Conservation (phyloP, 2,329 filamentous ascomycete genomes). For the Talaromyces atroroseus region DNA sequence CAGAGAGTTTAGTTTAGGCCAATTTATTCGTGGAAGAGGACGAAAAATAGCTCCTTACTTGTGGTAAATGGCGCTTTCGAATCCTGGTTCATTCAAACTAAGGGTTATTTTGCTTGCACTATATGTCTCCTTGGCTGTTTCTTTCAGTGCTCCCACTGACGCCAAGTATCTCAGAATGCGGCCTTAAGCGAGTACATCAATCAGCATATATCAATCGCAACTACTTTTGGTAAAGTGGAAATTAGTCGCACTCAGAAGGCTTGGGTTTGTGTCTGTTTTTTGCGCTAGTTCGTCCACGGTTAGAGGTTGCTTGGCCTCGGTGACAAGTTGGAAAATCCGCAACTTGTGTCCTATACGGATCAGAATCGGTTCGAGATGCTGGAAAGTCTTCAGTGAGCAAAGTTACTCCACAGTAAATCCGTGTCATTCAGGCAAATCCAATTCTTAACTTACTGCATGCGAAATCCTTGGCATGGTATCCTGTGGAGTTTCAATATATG, state of each 20-base stretch:
- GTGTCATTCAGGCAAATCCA: no score
- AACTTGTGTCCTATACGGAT: constrained; percentile 18
- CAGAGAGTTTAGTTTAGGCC: no score
- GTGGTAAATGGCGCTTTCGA: constrained; percentile 18
- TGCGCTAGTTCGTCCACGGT: constrained; percentile 15
- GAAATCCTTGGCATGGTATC: constrained; percentile 17
- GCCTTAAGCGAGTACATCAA: constrained; percentile 1
- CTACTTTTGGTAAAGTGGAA: neutral
- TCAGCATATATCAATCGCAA: no score
- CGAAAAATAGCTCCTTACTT: constrained; percentile 7
- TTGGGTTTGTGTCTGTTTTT: constrained; percentile 9
- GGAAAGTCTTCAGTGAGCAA: neutral
- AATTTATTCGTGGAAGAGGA: no score
- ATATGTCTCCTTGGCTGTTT: constrained; percentile 16
- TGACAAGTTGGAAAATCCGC: constrained; percentile 18
- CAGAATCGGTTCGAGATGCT: constrained; percentile 17
- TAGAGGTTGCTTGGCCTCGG: constrained; percentile 12
- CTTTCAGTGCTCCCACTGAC: constrained; percentile 15
- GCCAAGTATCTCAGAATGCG: constrained; percentile 23
- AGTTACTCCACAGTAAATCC: no score
- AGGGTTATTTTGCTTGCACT: constrained; percentile 18
- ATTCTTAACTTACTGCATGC: constrained; percentile 1
- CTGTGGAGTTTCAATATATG: constrained; percentile 16
- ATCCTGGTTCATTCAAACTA: constrained; percentile 12
- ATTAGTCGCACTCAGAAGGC: neutral